A percentile compares a stretch with the other conserved stretches of the same genome.
Evolutionary conservation across 768 basidiomycete species (phyloP).

Genomic region (Suillus bovinus): DNA sequence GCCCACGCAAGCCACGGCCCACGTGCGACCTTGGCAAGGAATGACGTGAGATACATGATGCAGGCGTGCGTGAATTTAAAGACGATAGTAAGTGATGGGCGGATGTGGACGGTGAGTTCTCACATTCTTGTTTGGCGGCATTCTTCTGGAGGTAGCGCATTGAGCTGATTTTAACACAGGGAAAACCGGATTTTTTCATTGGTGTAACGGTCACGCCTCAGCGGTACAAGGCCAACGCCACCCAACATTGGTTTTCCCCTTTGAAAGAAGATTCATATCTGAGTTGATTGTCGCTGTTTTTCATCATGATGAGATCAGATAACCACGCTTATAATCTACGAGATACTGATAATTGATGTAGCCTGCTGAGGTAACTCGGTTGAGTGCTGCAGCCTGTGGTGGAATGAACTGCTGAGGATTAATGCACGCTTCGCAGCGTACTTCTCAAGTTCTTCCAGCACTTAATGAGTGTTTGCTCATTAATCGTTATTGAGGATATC

Average conservation of each 20-base stretch:
- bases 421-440: not conserved
- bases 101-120: constrained; percentile 56
- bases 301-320: not conserved
- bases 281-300: not conserved
- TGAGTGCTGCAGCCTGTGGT: not conserved
- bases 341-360: not conserved
- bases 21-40: constrained; percentile 37
- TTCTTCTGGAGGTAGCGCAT: not conserved
- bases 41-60: constrained; percentile 44
- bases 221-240: not conserved
- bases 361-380: not conserved
- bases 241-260: constrained; percentile 5
- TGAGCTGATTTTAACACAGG: not conserved
- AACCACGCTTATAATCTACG: not conserved
- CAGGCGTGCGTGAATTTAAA: constrained; percentile 38
- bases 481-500: not conserved
- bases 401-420: not conserved
- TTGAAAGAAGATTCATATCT: not conserved
- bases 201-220: not conserved
- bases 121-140: constrained; percentile 4
- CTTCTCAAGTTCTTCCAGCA: not conserved
- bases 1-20: constrained; percentile 43
- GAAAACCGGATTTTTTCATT: not conserved
- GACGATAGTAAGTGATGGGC: constrained; percentile 48
- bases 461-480: not conserved